Conservation (phyloP, 129 eudicot genomes). For the Heracleum sosnowskyi region DNA sequence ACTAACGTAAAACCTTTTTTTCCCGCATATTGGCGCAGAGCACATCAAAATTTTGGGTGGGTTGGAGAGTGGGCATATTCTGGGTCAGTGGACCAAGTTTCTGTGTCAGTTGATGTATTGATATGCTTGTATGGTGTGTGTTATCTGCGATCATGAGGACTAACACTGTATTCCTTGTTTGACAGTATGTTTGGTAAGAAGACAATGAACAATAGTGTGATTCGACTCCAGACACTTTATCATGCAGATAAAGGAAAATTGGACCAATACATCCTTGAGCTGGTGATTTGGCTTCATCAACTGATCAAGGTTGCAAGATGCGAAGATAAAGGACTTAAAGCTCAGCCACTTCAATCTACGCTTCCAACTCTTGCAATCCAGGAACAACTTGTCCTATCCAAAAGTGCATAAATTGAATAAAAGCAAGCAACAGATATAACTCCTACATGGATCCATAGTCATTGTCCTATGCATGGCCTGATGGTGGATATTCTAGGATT, state of each 20-base stretch:
- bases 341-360: slow-evolving; percentile 20
- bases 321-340: slow-evolving; percentile 45
- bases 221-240: slow-evolving; percentile 75
- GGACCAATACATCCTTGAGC: slow-evolving; percentile 58
- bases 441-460: no score
- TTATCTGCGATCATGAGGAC: neutral
- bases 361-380: no score
- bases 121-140: no score
- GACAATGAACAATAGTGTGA: slow-evolving; percentile 33
- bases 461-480: no score
- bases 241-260: slow-evolving; percentile 70
- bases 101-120: neutral
- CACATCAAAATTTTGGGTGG: neutral
- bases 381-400: no score
- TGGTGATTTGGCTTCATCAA: slow-evolving; percentile 67
- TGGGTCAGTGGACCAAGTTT: neutral
- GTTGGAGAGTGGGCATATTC: slow-evolving; percentile 29
- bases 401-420: no score
- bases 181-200: slow-evolving; percentile 59
- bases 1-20: no score
- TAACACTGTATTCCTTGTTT: neutral
- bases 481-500: no score
- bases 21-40: neutral
- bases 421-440: no score
- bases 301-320: slow-evolving; percentile 52